Base-by-base conservation (phyloP, 768 basidiomycete species). In the Russula compacta region DNA sequence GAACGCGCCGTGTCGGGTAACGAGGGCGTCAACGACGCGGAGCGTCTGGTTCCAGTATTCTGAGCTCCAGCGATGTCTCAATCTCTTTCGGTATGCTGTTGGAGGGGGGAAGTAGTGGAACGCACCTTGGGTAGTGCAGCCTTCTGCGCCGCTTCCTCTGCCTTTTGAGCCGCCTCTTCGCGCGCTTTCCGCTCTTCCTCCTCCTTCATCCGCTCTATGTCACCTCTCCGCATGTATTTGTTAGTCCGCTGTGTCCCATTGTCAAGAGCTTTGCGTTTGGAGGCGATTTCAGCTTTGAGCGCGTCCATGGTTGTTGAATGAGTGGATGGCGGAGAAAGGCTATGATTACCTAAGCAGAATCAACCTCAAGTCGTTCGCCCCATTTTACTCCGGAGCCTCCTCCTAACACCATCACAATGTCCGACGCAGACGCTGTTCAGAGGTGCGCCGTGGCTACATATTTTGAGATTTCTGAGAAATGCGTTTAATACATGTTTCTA, bases 191-290 rank as follows among this genome's bases (percentile, higher is more conserved):
- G 61, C 44, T 67, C 64, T 43, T 63, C 64, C 40, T 65, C 60
- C 48, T 60, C 66, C 49, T 63, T 69, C 59, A 58, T 19, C 15
- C 59, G 49, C 42, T 66, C 94, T 14, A 97, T 73, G n/a, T 98
- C 95, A 17, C 89, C 91, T 65, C 88, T 81, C 43, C 89, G 84
- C 83, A 97, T 82, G 73, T 98, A 98, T 75, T 98, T 97, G 21
- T 77, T 81, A 0, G 87, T 82, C 6, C 85, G 76, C n/a, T 70
- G 67, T 44, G 78, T 67, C n/a, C 78, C 80, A 12, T 80, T 75
- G 49, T 79, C 74, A 3, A 89, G 72, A 5, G 83, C 78, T 71
- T 95, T 95, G 66, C 94, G 87, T 74, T 99, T 98, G 58, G 82
- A 73, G 15, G 84, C 86, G 63, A 99, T 87, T 72, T 95, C 92